Evolutionary conservation across 2,329 filamentous ascomycete genomes (phyloP).

Genomic region (Hypoxylon sp.): DNA sequence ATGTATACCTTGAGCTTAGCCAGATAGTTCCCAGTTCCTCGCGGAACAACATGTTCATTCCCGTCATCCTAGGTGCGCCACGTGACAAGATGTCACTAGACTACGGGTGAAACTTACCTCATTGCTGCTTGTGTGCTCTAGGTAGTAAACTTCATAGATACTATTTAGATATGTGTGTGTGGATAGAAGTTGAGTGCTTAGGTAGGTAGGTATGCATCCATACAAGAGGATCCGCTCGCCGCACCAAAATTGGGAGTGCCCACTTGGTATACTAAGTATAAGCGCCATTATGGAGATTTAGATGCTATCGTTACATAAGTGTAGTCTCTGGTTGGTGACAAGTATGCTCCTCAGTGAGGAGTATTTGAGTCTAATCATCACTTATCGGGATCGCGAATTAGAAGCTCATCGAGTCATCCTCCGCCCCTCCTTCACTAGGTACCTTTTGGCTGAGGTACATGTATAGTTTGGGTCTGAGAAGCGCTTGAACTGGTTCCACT

Average conservation of each 20-base stretch:
- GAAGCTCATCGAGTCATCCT: constrained; percentile 12
- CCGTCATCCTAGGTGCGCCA: too few relatives aligned
- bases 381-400: constrained; percentile 21
- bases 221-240: constrained; percentile 17
- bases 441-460: constrained; percentile 10
- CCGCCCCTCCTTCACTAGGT: constrained; percentile 8
- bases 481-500: background rate
- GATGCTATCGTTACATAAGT: constrained; percentile 16
- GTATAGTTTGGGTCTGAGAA: constrained; percentile 6
- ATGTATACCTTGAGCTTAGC: too few relatives aligned
- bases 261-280: constrained; percentile 35
- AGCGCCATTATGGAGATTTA: constrained; percentile 12
- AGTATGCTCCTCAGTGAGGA: constrained; percentile 19
- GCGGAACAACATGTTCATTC: too few relatives aligned
- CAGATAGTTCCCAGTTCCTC: too few relatives aligned
- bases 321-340: background rate
- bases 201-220: background rate
- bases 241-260: constrained; percentile 21
- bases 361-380: constrained; percentile 8
- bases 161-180: background rate
- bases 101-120: constrained; percentile 5
- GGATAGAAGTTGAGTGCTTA: constrained; percentile 5
- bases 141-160: background rate
- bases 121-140: constrained; percentile 1
- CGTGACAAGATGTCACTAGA: background rate